phyloP scores from a whole-genome alignment of 441 rosid species.

The Adansonia madagascariensis region DNA sequence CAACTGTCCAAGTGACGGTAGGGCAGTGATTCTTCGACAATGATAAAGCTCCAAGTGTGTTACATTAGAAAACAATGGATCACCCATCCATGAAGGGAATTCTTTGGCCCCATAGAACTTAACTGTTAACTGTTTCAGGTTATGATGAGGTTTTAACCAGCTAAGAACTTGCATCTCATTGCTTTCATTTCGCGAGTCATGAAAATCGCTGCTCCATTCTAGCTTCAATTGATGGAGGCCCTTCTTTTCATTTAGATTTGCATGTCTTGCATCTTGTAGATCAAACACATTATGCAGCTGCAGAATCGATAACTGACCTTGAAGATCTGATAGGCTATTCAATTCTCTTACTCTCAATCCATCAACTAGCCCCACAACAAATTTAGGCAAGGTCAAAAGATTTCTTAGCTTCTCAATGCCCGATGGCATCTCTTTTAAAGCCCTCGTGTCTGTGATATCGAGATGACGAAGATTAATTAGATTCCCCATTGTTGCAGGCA shows the following conservation, averaged over 20 bases:
- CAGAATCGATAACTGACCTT: slow-evolving; percentile 4
- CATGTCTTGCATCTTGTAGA: slow-evolving; percentile 16
- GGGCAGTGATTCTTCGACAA: slow-evolving; percentile 13
- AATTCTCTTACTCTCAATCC: slow-evolving; percentile 20
- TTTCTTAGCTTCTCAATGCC: not conserved
- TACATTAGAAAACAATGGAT: slow-evolving; percentile 10
- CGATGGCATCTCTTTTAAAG: slow-evolving; percentile 19
- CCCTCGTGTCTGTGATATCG: not conserved
- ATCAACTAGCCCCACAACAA: slow-evolving; percentile 7
- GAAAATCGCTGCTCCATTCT: slow-evolving; percentile 16
- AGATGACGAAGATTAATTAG: slow-evolving; percentile 15
- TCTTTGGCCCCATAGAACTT: not conserved
- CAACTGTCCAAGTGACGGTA: not conserved
- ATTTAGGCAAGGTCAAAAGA: slow-evolving; percentile 12
- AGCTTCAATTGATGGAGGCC: not conserved
- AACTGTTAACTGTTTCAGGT: slow-evolving; percentile 3
- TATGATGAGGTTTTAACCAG: slow-evolving; percentile 17
- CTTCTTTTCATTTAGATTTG: slow-evolving; percentile 13
- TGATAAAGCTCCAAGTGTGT: slow-evolving; percentile 10
- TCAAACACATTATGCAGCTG: slow-evolving; percentile 15
- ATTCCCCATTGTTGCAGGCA: slow-evolving; percentile 10
- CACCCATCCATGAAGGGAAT: slow-evolving; percentile 23
- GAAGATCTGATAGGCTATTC: slow-evolving; percentile 15
- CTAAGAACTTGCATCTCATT: slow-evolving; percentile 15
- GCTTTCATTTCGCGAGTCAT: not conserved